Percentiles rank a stretch among this genome's conserved stretches.
These are phyloP conservation scores for Boletus sensibilis DNA, from an alignment of 768 basidiomycete genomes.

Conservation along the genomic window DNA sequence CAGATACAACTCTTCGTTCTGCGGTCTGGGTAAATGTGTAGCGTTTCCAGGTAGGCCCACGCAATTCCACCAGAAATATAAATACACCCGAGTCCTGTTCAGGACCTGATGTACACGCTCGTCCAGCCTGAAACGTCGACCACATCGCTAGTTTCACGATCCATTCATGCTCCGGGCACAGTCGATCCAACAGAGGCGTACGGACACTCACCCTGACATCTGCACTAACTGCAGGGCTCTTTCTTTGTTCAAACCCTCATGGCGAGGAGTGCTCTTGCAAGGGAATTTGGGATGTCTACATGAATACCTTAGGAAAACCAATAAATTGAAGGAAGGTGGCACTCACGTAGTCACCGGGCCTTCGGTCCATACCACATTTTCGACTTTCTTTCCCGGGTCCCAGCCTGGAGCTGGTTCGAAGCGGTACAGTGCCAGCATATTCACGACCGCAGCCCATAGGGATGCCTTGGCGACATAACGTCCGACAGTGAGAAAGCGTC, in stretches of 20 bases:
- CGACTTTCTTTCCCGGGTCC: constrained; percentile 1
- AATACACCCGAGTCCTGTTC: too few species aligned
- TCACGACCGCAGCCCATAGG: constrained; percentile 22
- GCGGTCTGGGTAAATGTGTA: background rate
- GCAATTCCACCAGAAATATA: background rate
- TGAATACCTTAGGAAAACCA: too few species aligned
- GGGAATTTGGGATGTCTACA: too few species aligned
- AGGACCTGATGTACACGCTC: background rate
- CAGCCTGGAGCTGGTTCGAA: constrained; percentile 3
- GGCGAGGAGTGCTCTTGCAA: too few species aligned
- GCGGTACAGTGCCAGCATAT: constrained; percentile 7
- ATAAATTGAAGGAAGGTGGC: too few species aligned
- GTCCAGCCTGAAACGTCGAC: background rate
- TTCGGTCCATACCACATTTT: constrained; percentile 6
- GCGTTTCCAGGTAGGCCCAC: background rate
- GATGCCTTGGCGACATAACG: constrained; percentile 38
- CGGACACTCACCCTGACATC: background rate
- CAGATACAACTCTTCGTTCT: background rate
- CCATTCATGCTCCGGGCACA: background rate
- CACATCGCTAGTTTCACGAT: background rate
- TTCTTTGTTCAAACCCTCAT: too few species aligned
- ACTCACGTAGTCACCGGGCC: constrained; percentile 15
- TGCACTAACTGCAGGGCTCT: background rate
- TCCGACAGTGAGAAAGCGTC: constrained; percentile 34
- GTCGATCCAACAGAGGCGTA: background rate